These are phyloP conservation scores for Curvularia lunata DNA, from an alignment of 2,329 filamentous ascomycete species.

Conservation along the genomic window DNA sequence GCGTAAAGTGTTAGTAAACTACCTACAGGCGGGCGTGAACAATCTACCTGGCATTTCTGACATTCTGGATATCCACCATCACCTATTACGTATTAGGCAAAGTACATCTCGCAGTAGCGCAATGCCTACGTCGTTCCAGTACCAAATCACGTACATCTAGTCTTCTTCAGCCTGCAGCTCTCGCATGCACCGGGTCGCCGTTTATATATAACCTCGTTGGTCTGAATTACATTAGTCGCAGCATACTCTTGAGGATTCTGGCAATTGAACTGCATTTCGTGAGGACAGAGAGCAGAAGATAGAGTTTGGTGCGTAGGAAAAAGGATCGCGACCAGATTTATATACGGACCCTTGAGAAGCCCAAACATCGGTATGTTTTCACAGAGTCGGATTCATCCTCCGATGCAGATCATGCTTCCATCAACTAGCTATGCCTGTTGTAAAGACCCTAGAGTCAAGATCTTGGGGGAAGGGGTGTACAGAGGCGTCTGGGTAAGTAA, in stretches of 20 bases:
- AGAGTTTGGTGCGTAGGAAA: not conserved
- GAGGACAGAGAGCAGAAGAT: not conserved
- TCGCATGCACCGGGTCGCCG: not conserved
- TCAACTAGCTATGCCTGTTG: too few species aligned
- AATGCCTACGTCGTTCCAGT: not conserved
- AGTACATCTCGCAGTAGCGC: not conserved
- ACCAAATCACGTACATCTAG: not conserved
- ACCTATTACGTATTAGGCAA: not conserved
- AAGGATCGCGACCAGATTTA: not conserved
- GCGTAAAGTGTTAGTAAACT: not conserved
- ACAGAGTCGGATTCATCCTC: too few species aligned
- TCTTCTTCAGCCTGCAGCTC: not conserved
- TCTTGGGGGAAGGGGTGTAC: too few species aligned
- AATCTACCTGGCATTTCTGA: not conserved
- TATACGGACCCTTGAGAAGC: not conserved
- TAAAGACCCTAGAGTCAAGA: too few species aligned
- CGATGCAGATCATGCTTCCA: too few species aligned
- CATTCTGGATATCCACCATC: not conserved
- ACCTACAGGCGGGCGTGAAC: not conserved
- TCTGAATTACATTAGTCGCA: not conserved
- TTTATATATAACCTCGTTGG: not conserved
- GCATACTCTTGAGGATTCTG: not conserved
- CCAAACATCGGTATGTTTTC: too few species aligned
- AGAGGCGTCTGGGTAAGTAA: too few species aligned
- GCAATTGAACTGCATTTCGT: not conserved